A percentile compares a stretch with the other conserved stretches of the same genome.
phyloP scores from a whole-genome alignment of 164 flowering plant genomes.

The Magnolia changhungtana region DNA sequence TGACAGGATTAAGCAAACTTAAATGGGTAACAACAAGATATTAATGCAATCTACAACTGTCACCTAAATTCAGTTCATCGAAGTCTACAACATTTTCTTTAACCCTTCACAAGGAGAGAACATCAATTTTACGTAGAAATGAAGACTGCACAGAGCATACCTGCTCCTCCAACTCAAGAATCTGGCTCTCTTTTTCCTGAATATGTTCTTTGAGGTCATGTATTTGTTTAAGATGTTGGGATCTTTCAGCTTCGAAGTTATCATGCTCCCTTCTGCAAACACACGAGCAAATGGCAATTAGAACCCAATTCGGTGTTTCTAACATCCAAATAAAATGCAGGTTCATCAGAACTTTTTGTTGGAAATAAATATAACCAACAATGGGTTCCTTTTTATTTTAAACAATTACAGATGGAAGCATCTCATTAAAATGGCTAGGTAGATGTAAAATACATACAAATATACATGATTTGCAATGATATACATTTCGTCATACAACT shows the following conservation, averaged over 20 bases:
- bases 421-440: too few species aligned
- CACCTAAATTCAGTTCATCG: neutral
- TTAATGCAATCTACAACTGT: neutral
- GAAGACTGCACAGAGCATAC: slow-evolving; percentile 26
- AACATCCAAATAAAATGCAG: neutral
- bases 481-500: neutral
- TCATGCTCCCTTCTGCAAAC: too few species aligned
- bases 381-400: too few species aligned
- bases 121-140: neutral
- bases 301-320: neutral
- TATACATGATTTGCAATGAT: too few species aligned
- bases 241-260: too few species aligned
- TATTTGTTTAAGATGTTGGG: too few species aligned
- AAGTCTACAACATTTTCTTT: neutral
- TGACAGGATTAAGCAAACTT: neutral
- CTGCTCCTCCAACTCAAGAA: slow-evolving; percentile 90
- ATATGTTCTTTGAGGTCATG: too few species aligned
- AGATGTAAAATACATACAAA: too few species aligned
- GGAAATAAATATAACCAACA: too few species aligned
- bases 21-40: neutral
- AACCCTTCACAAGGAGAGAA: neutral
- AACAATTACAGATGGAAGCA: too few species aligned
- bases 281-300: too few species aligned
- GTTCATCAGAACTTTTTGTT: too few species aligned
- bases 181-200: slow-evolving; percentile 82